Evolutionary conservation across 2,329 filamentous ascomycete species (phyloP).

Genomic region (Cadophora sp.): DNA sequence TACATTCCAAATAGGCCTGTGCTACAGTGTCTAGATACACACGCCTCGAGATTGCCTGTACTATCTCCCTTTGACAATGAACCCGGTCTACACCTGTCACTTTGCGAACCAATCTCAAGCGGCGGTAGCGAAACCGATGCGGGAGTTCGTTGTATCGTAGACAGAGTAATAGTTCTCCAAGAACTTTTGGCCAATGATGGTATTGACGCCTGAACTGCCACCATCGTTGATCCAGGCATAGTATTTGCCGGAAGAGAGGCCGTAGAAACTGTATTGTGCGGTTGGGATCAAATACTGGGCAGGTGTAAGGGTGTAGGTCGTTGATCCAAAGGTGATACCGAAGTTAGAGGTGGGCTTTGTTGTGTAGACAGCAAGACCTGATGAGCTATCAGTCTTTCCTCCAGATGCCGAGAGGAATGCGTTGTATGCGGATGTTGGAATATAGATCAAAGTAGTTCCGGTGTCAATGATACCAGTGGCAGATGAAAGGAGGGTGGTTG

Average conservation of each 20-base stretch:
- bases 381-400: slow-evolving; percentile 37
- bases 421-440: slow-evolving; percentile 54
- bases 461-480: slow-evolving; percentile 78
- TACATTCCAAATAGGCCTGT: too few species aligned
- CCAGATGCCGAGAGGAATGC: slow-evolving; percentile 41
- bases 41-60: too few species aligned
- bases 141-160: slow-evolving; percentile 37
- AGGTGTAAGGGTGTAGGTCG: slow-evolving; percentile 41
- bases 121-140: slow-evolving; percentile 38
- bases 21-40: too few species aligned
- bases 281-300: slow-evolving; percentile 40
- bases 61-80: too few species aligned
- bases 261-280: slow-evolving; percentile 39
- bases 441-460: slow-evolving; percentile 79
- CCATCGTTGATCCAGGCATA: slow-evolving; percentile 43
- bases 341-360: slow-evolving; percentile 43
- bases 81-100: background rate
- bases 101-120: slow-evolving; percentile 18
- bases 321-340: slow-evolving; percentile 40
- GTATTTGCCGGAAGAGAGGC: slow-evolving; percentile 39
- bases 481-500: slow-evolving; percentile 49
- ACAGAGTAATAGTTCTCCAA: slow-evolving; percentile 44
- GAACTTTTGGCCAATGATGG: slow-evolving; percentile 44
- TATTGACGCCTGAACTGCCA: slow-evolving; percentile 40
- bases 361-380: slow-evolving; percentile 38